Evolutionary conservation across 2,329 filamentous ascomycete species (phyloP).

Genomic region (Nothopassalora personata): DNA sequence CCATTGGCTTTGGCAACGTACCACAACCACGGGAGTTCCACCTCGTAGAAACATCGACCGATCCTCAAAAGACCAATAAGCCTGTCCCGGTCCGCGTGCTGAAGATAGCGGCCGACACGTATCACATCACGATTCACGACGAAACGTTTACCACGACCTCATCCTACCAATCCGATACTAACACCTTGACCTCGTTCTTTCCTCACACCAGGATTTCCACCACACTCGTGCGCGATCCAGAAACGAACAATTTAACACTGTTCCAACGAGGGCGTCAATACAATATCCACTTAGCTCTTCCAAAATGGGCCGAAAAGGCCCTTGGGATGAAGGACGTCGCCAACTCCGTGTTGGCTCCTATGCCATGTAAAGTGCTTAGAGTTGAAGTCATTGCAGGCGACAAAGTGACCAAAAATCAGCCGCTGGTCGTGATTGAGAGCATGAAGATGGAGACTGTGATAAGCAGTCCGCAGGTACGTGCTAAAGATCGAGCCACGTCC

Average conservation of each 20-base stretch:
- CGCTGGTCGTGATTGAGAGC: conserved; percentile 65
- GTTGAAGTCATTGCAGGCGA: conserved; percentile 84
- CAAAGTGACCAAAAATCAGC: conserved; percentile 74
- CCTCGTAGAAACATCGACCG: conserved; percentile 45
- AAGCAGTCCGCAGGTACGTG: conserved; percentile 37
- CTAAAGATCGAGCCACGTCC: too few relatives aligned
- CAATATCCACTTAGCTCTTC: conserved; percentile 51
- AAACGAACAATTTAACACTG: conserved; percentile 57
- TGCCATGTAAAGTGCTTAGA: conserved; percentile 93
- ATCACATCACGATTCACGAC: conserved; percentile 46
- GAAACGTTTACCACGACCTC: conserved; percentile 34
- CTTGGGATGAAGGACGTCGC: conserved; percentile 73
- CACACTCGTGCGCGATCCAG: conserved; percentile 62
- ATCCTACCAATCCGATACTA: conserved; percentile 41
- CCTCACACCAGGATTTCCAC: conserved; percentile 73
- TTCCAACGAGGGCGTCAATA: conserved; percentile 66
- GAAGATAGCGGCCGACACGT: conserved; percentile 47
- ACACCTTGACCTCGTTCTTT: conserved; percentile 68
- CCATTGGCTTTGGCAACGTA: conserved; percentile 54
- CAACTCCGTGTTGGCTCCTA: conserved; percentile 83
- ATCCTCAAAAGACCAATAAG: conserved; percentile 37
- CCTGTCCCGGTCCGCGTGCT: conserved; percentile 42
- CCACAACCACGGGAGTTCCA: conserved; percentile 58
- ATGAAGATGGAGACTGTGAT: conserved; percentile 57
- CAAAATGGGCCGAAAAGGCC: conserved; percentile 81